These are phyloP conservation scores for Epichloe scottii DNA, from an alignment of 2,329 filamentous ascomycete species.

Conservation along the genomic window DNA sequence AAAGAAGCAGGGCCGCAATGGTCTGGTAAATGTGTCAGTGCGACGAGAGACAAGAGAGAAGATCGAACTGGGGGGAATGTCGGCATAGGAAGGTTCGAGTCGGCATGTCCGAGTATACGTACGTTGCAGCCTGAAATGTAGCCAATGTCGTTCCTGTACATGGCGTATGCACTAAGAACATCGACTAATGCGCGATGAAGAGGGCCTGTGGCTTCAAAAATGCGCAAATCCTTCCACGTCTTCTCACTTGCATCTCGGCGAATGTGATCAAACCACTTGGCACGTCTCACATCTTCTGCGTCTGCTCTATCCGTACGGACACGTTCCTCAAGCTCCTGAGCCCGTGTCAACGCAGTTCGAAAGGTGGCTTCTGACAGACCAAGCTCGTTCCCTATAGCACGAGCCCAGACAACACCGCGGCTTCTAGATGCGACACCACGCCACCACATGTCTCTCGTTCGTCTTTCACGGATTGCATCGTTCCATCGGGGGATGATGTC, in stretches of 20 bases:
- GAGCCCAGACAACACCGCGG: slow-evolving; percentile 56
- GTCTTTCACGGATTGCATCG: slow-evolving; percentile 52
- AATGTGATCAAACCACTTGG: slow-evolving; percentile 51
- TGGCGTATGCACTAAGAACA: slow-evolving; percentile 64
- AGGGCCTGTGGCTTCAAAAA: slow-evolving; percentile 56
- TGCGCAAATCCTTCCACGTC: slow-evolving; percentile 60
- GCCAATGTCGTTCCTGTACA: slow-evolving; percentile 73
- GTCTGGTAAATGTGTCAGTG: slow-evolving; percentile 32
- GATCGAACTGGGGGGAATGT: no score
- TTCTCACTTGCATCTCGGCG: slow-evolving; percentile 47
- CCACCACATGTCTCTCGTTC: slow-evolving; percentile 73
- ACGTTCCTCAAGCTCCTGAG: slow-evolving; percentile 47
- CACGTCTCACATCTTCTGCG: slow-evolving; percentile 41
- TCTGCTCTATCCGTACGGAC: slow-evolving; percentile 38
- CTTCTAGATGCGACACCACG: slow-evolving; percentile 60
- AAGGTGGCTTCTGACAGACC: slow-evolving; percentile 56
- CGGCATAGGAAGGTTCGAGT: no score
- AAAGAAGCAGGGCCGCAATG: slow-evolving; percentile 58
- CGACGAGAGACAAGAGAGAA: neutral
- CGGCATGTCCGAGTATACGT: slow-evolving; percentile 23
- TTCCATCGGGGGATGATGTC: slow-evolving; percentile 68
- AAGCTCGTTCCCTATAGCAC: slow-evolving; percentile 62
- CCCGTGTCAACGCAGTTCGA: slow-evolving; percentile 55
- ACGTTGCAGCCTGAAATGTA: slow-evolving; percentile 66
- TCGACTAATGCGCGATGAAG: slow-evolving; percentile 57